Evolutionary conservation across 768 basidiomycete genomes (phyloP), one percentile per base, ranked within the genome.

Genomic region (Boletellus ananiceps): DNA sequence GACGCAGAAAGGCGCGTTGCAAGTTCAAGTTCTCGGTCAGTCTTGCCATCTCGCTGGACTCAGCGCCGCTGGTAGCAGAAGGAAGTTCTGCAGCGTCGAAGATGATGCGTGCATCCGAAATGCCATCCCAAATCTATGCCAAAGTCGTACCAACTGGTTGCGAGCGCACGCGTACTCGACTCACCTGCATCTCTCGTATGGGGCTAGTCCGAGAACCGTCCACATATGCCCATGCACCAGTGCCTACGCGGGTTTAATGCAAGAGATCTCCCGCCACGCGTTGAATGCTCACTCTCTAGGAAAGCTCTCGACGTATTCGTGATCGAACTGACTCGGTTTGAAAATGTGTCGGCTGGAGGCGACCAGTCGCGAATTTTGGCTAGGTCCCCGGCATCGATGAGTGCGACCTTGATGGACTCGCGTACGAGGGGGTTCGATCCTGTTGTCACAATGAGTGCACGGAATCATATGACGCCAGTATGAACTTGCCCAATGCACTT

Each of bases 11-110:
- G 2, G 80, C 93, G 2, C 86, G 81, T 68, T 98, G 96, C 1
- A 99, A 75, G 62, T 98, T 98, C 39, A 93, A 72, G 60, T 94
- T 97, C 68, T 99, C 96, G 0, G 86, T 92, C 60, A 98, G 71
- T 19, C 81, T 82, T 14, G 93, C 83, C 86, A 98, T 91, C 66
- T 74, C 73, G 25, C 52, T 51, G 6, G 60, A 64, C 19, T 66
- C 60, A 2, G 50, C 27, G 27, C 67, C 72, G 50, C 64, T 15
- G 60, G 54, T 49, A 45, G 16, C 57, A 53, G 35, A 52, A 44
- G 40, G 64, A 49, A 46, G 67, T 18, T 82, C 78, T 1, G 78
- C 69, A 0, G 85, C 74, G 35, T 76, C 73, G 60, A 94, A 94
- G 7, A 73, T 72, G 44, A 93, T 84, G 14, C 88, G 78, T 8